Percentiles rank a stretch among this genome's conserved stretches.
phyloP scores from a whole-genome alignment of 768 basidiomycete genomes.

The Agrocybe chaxingu region DNA sequence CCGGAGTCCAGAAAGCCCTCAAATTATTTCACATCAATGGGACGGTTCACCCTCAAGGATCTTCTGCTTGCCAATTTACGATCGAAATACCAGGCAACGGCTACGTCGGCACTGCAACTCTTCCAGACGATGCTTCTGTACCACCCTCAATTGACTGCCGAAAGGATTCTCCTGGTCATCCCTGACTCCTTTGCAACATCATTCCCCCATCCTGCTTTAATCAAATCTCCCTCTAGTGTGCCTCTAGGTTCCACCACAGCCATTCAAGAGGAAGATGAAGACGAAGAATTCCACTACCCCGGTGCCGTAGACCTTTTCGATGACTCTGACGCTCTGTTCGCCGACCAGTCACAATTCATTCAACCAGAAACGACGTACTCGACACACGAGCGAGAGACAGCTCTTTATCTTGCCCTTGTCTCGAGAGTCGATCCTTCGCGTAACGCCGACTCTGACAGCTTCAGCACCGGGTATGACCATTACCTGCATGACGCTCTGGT shows the following conservation, averaged over 20 bases:
- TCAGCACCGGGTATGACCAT: constrained; percentile 84
- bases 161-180: constrained; percentile 68
- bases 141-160: constrained; percentile 62
- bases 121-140: constrained; percentile 70
- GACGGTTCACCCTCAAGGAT: constrained; percentile 90
- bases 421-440: constrained; percentile 75
- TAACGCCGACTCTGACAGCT: constrained; percentile 62
- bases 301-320: constrained; percentile 28
- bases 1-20: constrained; percentile 68
- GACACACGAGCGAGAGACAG: constrained; percentile 85
- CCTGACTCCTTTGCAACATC: constrained; percentile 71
- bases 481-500: constrained; percentile 76
- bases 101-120: constrained; percentile 77
- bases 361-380: constrained; percentile 73
- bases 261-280: constrained; percentile 47
- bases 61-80: constrained; percentile 76
- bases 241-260: constrained; percentile 11
- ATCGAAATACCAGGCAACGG: constrained; percentile 61
- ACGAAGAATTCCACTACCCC: constrained; percentile 44
- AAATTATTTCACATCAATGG: constrained; percentile 84
- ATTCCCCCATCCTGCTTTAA: constrained; percentile 60
- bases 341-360: constrained; percentile 36
- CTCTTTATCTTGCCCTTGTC: constrained; percentile 72
- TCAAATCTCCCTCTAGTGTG: constrained; percentile 7
- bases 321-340: constrained; percentile 4